These are phyloP conservation scores for Physaria fendleri DNA, from an alignment of 345 rosid species.

Conservation along the genomic window DNA sequence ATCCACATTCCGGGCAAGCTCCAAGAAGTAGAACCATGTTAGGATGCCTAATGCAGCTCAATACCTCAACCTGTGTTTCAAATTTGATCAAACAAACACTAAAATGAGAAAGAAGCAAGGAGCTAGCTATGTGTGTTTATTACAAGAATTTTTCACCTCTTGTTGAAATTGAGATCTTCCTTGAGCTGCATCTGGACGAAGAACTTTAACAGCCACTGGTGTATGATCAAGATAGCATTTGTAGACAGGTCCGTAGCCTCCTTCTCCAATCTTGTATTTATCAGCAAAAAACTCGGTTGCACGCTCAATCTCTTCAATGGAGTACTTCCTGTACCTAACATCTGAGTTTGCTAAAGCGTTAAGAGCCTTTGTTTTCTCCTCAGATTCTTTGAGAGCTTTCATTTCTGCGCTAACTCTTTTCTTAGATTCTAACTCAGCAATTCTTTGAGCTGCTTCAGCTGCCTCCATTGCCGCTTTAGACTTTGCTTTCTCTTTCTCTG, in stretches of 20 bases:
- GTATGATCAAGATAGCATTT: conserved; percentile 78
- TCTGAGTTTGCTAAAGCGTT: conserved; percentile 49
- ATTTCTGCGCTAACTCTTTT: conserved; percentile 72
- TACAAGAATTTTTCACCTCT: conserved; percentile 41
- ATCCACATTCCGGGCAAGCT: conserved; percentile 86
- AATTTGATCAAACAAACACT: neutral
- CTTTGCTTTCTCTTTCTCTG: conserved; percentile 79
- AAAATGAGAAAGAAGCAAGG: neutral
- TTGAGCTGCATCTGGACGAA: conserved; percentile 93
- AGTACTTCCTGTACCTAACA: conserved; percentile 64
- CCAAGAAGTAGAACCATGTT: conserved; percentile 91
- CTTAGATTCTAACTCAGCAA: conserved; percentile 71
- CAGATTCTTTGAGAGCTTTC: conserved; percentile 67
- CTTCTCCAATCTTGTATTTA: conserved; percentile 83
- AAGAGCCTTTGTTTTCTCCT: conserved; percentile 72
- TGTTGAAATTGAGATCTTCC: conserved; percentile 94
- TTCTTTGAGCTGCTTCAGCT: conserved; percentile 82
- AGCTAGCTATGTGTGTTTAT: neutral
- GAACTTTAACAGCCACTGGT: conserved; percentile 79
- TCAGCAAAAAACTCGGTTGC: conserved; percentile 67
- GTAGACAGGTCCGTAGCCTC: conserved; percentile 96
- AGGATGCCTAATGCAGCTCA: conserved; percentile 90
- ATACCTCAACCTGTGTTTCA: conserved; percentile 56
- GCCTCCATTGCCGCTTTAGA: conserved; percentile 83
- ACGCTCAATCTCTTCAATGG: conserved; percentile 72